Conservation (phyloP, 108 stramenopile species). For the Chaetoceros muelleri region DNA sequence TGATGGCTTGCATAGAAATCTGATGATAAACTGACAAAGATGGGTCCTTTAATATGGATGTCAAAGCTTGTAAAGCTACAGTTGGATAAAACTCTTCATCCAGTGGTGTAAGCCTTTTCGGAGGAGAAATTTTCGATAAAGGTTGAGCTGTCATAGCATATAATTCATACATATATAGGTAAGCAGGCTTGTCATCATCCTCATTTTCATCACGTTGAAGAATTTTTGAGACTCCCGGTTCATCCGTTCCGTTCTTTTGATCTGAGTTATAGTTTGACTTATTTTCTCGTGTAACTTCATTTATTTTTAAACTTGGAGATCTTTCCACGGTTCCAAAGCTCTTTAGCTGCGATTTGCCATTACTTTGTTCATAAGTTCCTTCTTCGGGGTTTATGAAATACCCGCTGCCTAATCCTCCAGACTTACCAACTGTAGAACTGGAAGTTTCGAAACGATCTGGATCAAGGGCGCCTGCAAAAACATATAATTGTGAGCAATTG, state of each 20-base stretch:
- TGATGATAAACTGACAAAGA: slow-evolving; percentile 86
- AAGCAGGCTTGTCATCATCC: slow-evolving; percentile 68
- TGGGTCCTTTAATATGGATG: slow-evolving; percentile 80
- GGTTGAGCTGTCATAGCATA: slow-evolving; percentile 84
- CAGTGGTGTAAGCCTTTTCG: slow-evolving; percentile 51
- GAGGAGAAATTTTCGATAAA: slow-evolving; percentile 46
- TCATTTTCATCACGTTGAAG: slow-evolving; percentile 19
- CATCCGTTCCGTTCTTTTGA: slow-evolving; percentile 6
- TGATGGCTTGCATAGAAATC: slow-evolving; percentile 87
- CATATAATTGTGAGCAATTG: too few relatives aligned
- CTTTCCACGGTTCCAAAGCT: too few relatives aligned
- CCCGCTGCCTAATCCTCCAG: slow-evolving; percentile 71
- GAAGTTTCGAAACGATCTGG: slow-evolving; percentile 69
- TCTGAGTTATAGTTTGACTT: slow-evolving; percentile 10
- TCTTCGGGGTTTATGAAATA: slow-evolving; percentile 60
- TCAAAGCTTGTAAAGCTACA: slow-evolving; percentile 84
- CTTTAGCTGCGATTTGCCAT: too few relatives aligned
- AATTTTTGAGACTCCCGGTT: too few relatives aligned
- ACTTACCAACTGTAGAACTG: slow-evolving; percentile 53
- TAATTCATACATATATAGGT: slow-evolving; percentile 84
- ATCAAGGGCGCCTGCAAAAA: slow-evolving; percentile 68
- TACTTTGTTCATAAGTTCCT: slow-evolving; percentile 2
- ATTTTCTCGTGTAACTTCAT: too few relatives aligned
- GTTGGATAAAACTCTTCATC: slow-evolving; percentile 90
- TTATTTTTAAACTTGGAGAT: too few relatives aligned